These are phyloP conservation scores for Melastoma candidum DNA, from an alignment of 441 rosid genomes.

Conservation along the genomic window DNA sequence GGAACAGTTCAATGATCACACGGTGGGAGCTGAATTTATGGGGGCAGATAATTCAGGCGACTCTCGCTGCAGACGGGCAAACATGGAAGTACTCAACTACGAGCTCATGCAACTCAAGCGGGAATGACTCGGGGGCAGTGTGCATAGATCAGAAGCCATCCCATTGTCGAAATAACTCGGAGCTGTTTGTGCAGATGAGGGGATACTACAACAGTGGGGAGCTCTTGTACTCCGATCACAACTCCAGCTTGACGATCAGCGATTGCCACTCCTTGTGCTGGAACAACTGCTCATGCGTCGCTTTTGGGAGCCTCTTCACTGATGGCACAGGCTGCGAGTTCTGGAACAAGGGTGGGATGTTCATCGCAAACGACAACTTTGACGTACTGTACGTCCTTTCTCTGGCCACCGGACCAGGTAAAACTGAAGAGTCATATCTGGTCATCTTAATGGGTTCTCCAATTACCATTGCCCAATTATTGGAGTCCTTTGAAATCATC, in stretches of 20 bases:
- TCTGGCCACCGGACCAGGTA: constrained; percentile 8
- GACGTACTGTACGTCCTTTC: constrained; percentile 26
- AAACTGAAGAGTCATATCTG: no score
- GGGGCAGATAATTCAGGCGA: constrained; percentile 34
- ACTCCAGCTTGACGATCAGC: constrained; percentile 26
- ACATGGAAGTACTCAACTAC: constrained; percentile 19
- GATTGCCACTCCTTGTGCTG: constrained; percentile 51
- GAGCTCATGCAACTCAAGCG: constrained; percentile 24
- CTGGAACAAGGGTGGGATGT: constrained; percentile 30
- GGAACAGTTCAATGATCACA: constrained; percentile 22
- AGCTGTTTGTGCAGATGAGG: constrained; percentile 29
- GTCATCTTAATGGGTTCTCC: no score
- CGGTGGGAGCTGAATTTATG: constrained; percentile 35
- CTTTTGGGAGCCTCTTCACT: constrained; percentile 16
- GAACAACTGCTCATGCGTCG: constrained; percentile 47
- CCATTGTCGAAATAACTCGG: constrained; percentile 31
- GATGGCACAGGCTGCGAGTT: constrained; percentile 37
- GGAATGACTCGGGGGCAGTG: constrained; percentile 27
- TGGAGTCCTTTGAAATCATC: no score
- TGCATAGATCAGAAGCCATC: constrained; percentile 37
- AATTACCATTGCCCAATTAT: no score
- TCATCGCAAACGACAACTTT: constrained; percentile 18
- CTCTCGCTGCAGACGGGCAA: neutral
- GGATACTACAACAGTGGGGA: constrained; percentile 21
- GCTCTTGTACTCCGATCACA: constrained; percentile 14